Evolutionary conservation across 495 filamentous ascomycete species (phyloP), one percentile per base, ranked within the genome.

Genomic region (Pyrenula massariospora): DNA sequence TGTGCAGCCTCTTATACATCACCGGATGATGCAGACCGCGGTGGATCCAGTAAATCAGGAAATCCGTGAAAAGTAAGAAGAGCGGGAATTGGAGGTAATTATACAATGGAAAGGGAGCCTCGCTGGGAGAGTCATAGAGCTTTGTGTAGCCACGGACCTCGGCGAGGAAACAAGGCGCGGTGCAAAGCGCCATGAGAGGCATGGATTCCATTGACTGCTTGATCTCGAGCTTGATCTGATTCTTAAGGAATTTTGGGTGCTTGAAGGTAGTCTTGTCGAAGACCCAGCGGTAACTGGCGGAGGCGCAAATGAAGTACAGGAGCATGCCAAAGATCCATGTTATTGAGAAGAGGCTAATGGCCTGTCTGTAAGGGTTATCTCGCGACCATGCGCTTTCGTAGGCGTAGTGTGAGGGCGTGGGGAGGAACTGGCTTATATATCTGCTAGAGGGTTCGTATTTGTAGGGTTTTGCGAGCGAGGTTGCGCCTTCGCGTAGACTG

Each of bases 231-330:
- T 78, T 70, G 42, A 97, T 85, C 70, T 97, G 92, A 73, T 96
- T 88, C 71, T 91, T 91, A 66, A 96, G 87, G 70, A 90, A 97
- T 69, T 94, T 95, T 42, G 92, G 92, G 67, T 97, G 93, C 11
- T 87, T 75, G 73, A 89, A 83, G 60, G 87, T 92, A 20, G 81
- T 77, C 67, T 97, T 90, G 72, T 97, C 91, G 77, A 95, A 97
- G 72, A 97, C 75, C 78, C 95, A 92, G 63, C 85, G 56, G 75
- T 95, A 97, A 25, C 90, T 95, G 24, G 95, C 75, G 47, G 84
- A 78, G 20, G 92, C 84, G 66, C 85, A 89, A 59, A 88, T 58
- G 69, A 91, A 95, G 77, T 97, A 97, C 59, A 91, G 70, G 48
- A 89, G 59, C 24, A 89, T 68, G 57, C 92, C 90, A 63, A 93